Evolutionary conservation across 495 filamentous ascomycete genomes (phyloP).

Genomic region (Cercophora sp.): DNA sequence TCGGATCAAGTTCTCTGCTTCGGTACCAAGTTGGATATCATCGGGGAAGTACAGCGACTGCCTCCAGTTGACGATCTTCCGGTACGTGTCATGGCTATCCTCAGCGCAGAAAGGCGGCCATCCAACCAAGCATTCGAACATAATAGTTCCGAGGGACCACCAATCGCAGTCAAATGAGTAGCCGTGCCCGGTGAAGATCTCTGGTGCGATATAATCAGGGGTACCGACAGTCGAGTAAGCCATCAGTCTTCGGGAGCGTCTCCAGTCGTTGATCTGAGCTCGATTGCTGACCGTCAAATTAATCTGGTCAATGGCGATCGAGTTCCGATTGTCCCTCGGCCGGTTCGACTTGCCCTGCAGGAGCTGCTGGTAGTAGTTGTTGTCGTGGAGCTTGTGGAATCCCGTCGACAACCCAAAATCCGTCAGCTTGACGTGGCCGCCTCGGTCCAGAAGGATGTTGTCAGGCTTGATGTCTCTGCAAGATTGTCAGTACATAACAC

Average conservation of each 20-base stretch:
- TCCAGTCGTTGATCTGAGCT: conserved; percentile 95
- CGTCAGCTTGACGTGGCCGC: conserved; percentile 96
- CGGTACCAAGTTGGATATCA: conserved; percentile 79
- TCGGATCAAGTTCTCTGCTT: conserved; percentile 84
- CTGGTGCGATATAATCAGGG: conserved; percentile 96
- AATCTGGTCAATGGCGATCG: conserved; percentile 94
- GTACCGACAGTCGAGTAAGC: conserved; percentile 98
- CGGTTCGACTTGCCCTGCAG: conserved; percentile 75
- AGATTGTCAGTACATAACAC: neutral
- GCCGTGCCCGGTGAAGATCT: conserved; percentile 94
- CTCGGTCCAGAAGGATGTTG: conserved; percentile 93
- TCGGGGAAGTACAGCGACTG: conserved; percentile 95
- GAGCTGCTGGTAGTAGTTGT: conserved; percentile 97
- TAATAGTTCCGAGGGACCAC: conserved; percentile 98
- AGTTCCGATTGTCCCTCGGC: conserved; percentile 70
- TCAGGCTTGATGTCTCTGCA: conserved; percentile 96
- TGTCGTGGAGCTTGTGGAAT: conserved; percentile 96
- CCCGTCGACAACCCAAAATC: conserved; percentile 98
- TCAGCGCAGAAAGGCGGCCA: conserved; percentile 99
- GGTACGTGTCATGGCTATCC: conserved; percentile 94
- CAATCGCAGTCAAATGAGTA: conserved; percentile 97
- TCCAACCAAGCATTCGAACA: conserved; percentile 98
- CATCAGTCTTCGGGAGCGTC: conserved; percentile 89
- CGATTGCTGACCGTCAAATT: conserved; percentile 97
- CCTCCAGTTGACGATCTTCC: conserved; percentile 98